Evolutionary conservation across 345 rosid genomes (phyloP), one percentile per base, ranked within the genome.

Genomic region (Erucastrum elatum): DNA sequence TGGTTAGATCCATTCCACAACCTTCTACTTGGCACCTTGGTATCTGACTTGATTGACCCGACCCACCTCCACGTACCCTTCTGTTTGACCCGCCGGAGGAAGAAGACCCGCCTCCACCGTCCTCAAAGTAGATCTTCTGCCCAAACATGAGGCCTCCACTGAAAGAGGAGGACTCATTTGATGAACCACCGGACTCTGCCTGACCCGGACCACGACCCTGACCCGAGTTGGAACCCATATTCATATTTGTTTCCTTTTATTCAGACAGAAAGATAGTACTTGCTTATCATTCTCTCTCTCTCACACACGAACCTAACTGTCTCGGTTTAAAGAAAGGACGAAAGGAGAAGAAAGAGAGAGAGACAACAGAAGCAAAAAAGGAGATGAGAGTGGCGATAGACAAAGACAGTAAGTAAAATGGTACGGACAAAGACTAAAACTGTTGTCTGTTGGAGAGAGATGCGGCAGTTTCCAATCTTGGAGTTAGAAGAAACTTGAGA

Each of bases 1-100:
- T 93, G 82, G 88, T 94, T 88, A 92, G 97, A 91, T 94, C 98
- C 89, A 85, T 87, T 44, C 81, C 84, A 73, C 98, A 94, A 16
- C 98, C 98, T 74, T 94, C 97, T 35, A 94, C 97, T 85, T 91
- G 98, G 75, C 97, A 94, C 81, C 95, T 88, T 9, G 98, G 93
- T 13, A 92, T 86, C 79, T 86, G 96, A 26, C 83, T 84, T 9
- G 85, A 80, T 33, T 79, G 89, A 33, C 71, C 77, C 75, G 83
- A 75, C 61, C 84, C 88, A 8, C 78, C 76, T 68, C 84, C 85
- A 66, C 85, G 85, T 11, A 30, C 76, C 80, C 81, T 84, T 85
- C 79, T 82, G 35, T 80, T 75, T 76, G 75, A 76, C 53, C 59
- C 83, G 16, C 77, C 58, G 6, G 83, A 31, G 49, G 85, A 71